A percentile compares a stretch with the other conserved stretches of the same genome.
Conservation (phyloP, 768 basidiomycete species). For the Tricholoma saponaceum region DNA sequence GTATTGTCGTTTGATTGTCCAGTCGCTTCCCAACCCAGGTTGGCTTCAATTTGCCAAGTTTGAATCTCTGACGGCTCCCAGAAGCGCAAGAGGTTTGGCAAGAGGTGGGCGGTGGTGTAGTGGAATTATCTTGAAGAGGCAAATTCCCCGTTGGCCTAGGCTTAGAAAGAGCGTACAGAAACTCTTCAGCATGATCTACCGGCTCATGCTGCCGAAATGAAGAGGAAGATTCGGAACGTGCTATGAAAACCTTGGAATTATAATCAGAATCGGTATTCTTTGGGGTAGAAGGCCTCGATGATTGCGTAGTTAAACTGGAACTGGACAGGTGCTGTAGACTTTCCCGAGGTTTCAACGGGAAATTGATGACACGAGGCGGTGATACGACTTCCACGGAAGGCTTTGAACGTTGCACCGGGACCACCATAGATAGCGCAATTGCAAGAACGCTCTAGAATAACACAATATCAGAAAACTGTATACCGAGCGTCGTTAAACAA, state of each 20-base stretch:
- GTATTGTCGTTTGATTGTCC: constrained; percentile 20
- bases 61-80: constrained; percentile 15
- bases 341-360: background rate
- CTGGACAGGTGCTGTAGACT: background rate
- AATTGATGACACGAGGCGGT: background rate
- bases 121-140: constrained; percentile 3
- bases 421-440: constrained; percentile 16
- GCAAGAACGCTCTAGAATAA: constrained; percentile 28
- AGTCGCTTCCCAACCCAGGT: constrained; percentile 22
- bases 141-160: constrained; percentile 9
- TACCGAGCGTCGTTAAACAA: background rate
- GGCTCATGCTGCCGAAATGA: background rate
- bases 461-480: background rate
- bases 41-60: constrained; percentile 22
- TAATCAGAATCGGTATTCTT: background rate
- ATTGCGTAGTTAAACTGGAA: background rate
- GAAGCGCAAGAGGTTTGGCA: constrained; percentile 3
- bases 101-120: constrained; percentile 5
- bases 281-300: background rate
- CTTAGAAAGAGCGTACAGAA: constrained; percentile 1
- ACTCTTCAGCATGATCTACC: background rate
- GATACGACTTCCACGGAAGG: background rate
- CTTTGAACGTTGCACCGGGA: background rate
- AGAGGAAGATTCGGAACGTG: background rate
- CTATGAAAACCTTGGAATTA: background rate